Conservation (phyloP, 805 yeast species). For the Saturnispora sekii region DNA sequence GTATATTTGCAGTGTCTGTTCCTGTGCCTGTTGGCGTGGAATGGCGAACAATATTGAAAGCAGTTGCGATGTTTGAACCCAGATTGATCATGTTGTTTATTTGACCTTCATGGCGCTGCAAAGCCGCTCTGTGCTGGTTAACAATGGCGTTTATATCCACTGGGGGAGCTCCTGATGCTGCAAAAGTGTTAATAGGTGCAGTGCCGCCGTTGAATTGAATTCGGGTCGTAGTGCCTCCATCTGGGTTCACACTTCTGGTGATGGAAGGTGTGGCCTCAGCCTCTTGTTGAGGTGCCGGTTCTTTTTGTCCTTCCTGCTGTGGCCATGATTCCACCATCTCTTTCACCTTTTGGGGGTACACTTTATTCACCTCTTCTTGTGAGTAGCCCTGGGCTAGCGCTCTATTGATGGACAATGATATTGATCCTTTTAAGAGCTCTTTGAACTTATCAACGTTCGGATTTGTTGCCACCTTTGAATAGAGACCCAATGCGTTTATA, state of each 20-base stretch:
- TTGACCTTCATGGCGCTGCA: background rate
- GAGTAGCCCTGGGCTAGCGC: slow-evolving; percentile 4
- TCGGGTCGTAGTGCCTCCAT: too few relatives aligned
- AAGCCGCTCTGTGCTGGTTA: background rate
- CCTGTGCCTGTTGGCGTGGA: too few relatives aligned
- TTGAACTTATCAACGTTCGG: background rate
- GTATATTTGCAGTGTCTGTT: background rate
- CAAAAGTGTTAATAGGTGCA: too few relatives aligned
- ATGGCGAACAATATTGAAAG: background rate
- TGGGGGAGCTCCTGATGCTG: background rate
- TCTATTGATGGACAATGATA: background rate
- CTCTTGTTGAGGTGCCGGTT: too few relatives aligned
- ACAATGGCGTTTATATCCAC: background rate
- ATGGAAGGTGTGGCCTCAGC: too few relatives aligned
- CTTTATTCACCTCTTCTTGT: background rate
- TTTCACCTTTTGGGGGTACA: background rate
- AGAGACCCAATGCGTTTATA: background rate
- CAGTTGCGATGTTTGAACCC: slow-evolving; percentile 4
- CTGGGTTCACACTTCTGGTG: too few relatives aligned
- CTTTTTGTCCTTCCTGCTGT: too few relatives aligned
- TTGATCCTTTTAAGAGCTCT: background rate
- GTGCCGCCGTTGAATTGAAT: too few relatives aligned
- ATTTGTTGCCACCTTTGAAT: background rate
- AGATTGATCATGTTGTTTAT: background rate
- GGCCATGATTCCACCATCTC: background rate